Conservation (phyloP, 164 flowering plant species). For the Protea cynaroides region DNA sequence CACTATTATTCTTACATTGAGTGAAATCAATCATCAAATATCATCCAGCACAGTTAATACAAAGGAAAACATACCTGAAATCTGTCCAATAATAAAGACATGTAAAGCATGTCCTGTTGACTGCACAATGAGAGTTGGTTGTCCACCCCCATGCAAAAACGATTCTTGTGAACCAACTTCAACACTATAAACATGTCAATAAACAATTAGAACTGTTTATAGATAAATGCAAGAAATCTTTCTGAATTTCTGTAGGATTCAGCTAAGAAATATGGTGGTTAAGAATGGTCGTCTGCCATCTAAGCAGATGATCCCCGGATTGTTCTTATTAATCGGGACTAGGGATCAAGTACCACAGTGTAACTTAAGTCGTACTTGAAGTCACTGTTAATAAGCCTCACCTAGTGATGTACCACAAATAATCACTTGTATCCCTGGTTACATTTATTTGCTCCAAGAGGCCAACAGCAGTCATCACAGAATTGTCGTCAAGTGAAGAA, state of each 20-base stretch:
- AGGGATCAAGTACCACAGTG: background rate
- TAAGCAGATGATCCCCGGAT: background rate
- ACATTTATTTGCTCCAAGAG: constrained; percentile 85
- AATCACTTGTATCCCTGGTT: constrained; percentile 85
- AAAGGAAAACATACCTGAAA: constrained; percentile 41
- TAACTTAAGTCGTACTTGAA: background rate
- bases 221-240: background rate
- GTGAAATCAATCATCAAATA: background rate
- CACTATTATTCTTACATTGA: background rate
- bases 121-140: constrained; percentile 58
- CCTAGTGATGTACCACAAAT: constrained; percentile 95
- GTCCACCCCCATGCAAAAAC: constrained; percentile 54
- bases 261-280: too few relatives aligned
- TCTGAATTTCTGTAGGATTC: background rate
- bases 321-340: background rate
- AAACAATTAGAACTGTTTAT: background rate
- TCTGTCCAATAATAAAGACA: constrained; percentile 73
- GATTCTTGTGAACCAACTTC: constrained; percentile 65
- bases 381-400: constrained; percentile 20
- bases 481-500: constrained; percentile 46
- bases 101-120: constrained; percentile 86
- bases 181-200: constrained; percentile 38
- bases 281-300: too few relatives aligned
- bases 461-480: constrained; percentile 51
- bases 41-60: background rate